Conservation (phyloP, 78 protist genomes). For the Diacronema lutheri region DNA sequence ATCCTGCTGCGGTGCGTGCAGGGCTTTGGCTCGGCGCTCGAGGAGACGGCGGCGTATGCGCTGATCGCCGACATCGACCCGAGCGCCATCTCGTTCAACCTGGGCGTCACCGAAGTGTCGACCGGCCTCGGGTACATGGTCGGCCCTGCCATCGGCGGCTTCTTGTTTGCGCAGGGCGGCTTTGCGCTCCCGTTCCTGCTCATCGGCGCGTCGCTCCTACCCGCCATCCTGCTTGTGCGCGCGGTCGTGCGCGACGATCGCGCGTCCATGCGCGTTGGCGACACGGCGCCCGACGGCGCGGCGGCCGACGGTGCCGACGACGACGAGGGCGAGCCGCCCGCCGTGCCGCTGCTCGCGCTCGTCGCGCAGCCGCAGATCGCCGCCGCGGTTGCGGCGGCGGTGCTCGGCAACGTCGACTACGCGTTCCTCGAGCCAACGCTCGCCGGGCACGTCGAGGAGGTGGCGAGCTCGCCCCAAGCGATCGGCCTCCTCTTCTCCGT, state of each 20-base stretch:
- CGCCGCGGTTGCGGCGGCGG: no score
- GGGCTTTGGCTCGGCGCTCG: background rate
- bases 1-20: background rate
- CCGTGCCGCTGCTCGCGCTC: no score
- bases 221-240: background rate
- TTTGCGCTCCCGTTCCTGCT: background rate
- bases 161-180: background rate
- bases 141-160: background rate
- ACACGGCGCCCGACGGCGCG: no score
- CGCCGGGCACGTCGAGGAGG: background rate
- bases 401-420: background rate
- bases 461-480: background rate
- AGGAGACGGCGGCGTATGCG: conserved; percentile 11
- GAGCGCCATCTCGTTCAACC: background rate
- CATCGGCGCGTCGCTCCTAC: background rate
- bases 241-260: no score
- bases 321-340: no score
- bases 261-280: no score
- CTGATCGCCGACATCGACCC: background rate
- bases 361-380: no score
- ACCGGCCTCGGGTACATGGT: conserved; percentile 5
- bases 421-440: conserved; percentile 18
- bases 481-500: conserved; percentile 6
- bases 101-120: conserved; percentile 1
- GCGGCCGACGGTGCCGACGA: no score